Conservation (phyloP, 768 basidiomycete genomes). For the Tulasnella sp. region DNA sequence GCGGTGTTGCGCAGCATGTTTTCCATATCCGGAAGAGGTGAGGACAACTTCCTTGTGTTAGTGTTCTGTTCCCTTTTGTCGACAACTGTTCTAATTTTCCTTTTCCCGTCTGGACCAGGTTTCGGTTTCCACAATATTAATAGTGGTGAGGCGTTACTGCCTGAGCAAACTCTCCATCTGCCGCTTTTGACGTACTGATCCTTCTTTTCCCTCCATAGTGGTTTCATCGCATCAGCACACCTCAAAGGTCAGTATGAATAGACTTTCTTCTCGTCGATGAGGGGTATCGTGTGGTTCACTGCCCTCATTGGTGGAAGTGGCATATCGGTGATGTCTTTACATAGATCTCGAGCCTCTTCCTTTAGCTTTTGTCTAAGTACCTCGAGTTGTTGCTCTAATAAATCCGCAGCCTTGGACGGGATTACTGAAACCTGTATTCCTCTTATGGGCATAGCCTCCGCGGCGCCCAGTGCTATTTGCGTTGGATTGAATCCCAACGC, state of each 20-base stretch:
- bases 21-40: conserved; percentile 24
- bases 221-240: conserved; percentile 8
- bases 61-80: conserved; percentile 23
- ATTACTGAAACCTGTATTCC: not conserved
- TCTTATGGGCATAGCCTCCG: not conserved
- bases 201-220: conserved; percentile 9
- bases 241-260: conserved; percentile 6
- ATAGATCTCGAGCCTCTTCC: not conserved
- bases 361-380: not conserved
- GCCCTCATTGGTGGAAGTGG: not conserved
- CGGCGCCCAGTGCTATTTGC: not conserved
- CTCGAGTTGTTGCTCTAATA: conserved; percentile 14
- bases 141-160: conserved; percentile 4
- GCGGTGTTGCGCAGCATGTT: conserved; percentile 4
- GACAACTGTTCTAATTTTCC: conserved; percentile 18
- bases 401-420: conserved; percentile 1
- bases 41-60: conserved; percentile 13
- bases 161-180: not conserved
- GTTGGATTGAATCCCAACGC: conserved; percentile 24
- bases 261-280: conserved; percentile 8
- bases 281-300: conserved; percentile 13
- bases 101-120: conserved; percentile 13
- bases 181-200: conserved; percentile 6
- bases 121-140: conserved; percentile 2
- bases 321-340: not conserved